Evolutionary conservation across 1,284 basidiomycete genomes (phyloP).

Genomic region (Cutaneotrichosporon sp.): DNA sequence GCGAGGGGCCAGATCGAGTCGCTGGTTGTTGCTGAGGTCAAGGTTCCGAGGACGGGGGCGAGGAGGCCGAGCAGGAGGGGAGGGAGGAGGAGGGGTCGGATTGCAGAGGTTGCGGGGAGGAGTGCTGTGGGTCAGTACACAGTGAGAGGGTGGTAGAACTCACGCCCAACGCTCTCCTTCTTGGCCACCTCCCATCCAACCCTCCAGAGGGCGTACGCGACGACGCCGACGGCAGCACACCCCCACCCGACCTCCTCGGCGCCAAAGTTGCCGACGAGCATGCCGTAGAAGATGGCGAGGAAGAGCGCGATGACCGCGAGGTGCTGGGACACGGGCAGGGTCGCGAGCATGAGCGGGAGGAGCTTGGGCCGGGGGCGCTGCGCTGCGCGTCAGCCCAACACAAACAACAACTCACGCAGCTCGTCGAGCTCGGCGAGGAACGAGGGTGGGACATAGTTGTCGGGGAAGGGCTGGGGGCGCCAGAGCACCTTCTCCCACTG

Average conservation of each 20-base stretch:
- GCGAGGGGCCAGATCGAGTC: conserved; percentile 97
- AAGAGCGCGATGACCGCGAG: conserved; percentile 78
- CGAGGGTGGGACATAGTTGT: conserved; percentile 77
- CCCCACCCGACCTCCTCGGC: conserved; percentile 69
- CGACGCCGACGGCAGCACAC: conserved; percentile 66
- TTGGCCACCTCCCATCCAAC: conserved; percentile 16
- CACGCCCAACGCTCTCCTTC: conserved; percentile 10
- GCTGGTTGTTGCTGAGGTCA: conserved; percentile 91
- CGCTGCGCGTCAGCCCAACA: conserved; percentile 25
- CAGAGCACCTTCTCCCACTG: conserved; percentile 82
- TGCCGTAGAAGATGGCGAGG: conserved; percentile 72
- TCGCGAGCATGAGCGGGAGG: conserved; percentile 68
- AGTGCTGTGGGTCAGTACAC: conserved; percentile 56
- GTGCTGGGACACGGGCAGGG: conserved; percentile 82
- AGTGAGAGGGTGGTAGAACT: conserved; percentile 6
- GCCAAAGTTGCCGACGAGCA: conserved; percentile 66
- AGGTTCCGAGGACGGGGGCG: conserved; percentile 84
- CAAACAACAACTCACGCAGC: conserved; percentile 64
- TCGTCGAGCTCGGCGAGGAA: conserved; percentile 76
- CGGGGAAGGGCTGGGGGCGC: conserved; percentile 73
- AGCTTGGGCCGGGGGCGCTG: conserved; percentile 56
- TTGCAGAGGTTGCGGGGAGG: conserved; percentile 37
- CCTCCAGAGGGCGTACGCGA: conserved; percentile 63
- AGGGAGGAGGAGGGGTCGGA: conserved; percentile 66
- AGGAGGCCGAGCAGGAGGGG: conserved; percentile 85